A percentile compares a stretch with the other conserved stretches of the same genome.
Conservation (phyloP, 768 basidiomycete species). For the Lactarius trivialis region DNA sequence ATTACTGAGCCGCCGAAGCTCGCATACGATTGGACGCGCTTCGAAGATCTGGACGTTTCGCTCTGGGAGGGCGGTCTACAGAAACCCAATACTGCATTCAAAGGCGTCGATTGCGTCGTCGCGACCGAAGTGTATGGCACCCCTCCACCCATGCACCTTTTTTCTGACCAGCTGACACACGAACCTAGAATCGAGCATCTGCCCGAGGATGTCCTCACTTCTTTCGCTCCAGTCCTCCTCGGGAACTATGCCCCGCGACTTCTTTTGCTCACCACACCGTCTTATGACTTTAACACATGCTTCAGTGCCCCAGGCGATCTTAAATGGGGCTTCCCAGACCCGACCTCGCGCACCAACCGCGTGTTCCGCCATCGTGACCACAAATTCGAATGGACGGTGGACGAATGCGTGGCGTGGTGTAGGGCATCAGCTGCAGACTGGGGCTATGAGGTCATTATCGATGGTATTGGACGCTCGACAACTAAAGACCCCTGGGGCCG, state of each 20-base stretch:
- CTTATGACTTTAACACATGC: slow-evolving; percentile 73
- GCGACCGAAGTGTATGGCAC: slow-evolving; percentile 70
- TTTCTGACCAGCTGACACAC: neutral
- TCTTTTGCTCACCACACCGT: slow-evolving; percentile 79
- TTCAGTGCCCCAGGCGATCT: slow-evolving; percentile 53
- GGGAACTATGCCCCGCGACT: slow-evolving; percentile 71
- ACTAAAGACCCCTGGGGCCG: slow-evolving; percentile 70
- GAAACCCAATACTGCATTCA: slow-evolving; percentile 56
- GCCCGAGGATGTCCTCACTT: slow-evolving; percentile 46
- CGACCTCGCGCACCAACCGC: slow-evolving; percentile 65
- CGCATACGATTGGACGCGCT: slow-evolving; percentile 36
- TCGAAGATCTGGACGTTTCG: slow-evolving; percentile 60
- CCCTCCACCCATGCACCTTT: slow-evolving; percentile 11
- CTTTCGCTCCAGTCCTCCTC: slow-evolving; percentile 65
- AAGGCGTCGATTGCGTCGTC: slow-evolving; percentile 63
- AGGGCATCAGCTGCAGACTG: slow-evolving; percentile 47
- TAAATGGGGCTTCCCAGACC: slow-evolving; percentile 53
- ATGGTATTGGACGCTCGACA: slow-evolving; percentile 51
- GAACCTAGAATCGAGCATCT: slow-evolving; percentile 72
- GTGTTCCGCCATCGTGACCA: slow-evolving; percentile 80
- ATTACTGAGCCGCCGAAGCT: slow-evolving; percentile 38
- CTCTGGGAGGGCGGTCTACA: slow-evolving; percentile 76
- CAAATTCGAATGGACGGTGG: slow-evolving; percentile 82
- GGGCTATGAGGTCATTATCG: slow-evolving; percentile 62
- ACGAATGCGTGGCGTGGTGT: slow-evolving; percentile 69